Base-by-base conservation (phyloP, 2,329 filamentous ascomycete species). In the Cryphonectria nitschkei region DNA sequence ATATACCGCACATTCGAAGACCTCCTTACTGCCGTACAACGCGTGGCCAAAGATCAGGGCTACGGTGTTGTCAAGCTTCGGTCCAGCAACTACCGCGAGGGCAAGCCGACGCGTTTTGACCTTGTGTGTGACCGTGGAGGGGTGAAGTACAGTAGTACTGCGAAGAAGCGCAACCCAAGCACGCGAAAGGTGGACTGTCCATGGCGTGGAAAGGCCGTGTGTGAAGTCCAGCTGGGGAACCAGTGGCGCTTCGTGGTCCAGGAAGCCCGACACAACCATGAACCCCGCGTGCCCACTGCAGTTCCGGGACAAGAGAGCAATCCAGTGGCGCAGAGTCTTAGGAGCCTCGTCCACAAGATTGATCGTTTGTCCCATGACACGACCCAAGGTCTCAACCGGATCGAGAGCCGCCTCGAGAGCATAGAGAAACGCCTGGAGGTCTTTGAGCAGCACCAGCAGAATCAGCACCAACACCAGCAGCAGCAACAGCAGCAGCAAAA, bases 171-270 rank as follows among this genome's bases (percentile, higher is more conserved):
- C 70, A 89, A 88, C 75, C 88, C 88, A 1, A 89, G 86, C 68
- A 90, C 88, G 60, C 87, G 88, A 77, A 90, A 90, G 79, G 87
- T 90, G 69, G 88, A 90, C 77, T 90, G 88, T 70, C 88, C 88
- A 14, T 90, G 88, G 81, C 86, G 87, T 67, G 88, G 88, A 69
- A 90, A 90, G 80, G 88, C 88, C 34, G 88, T 90, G 32, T 90
- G 88, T 73, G 88, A 90, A 76, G 88, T 90, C 8, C 87, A 89
- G 77, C 81, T 90, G 14, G 85, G 85, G 58, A 88, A 89, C 73
- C 87, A 89, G 78, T 90, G 88, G 88, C 86, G 88, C n/a, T 90
- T 90, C 73, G 86, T 85, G 9, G 84, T 90, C 14, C 88, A 89
- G 72, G 86, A 89, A 70, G 78, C 83, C n/a, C 82, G 87, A 19